Evolutionary conservation across 2,329 filamentous ascomycete species (phyloP).

Genomic region (Claviceps humidiphila): DNA sequence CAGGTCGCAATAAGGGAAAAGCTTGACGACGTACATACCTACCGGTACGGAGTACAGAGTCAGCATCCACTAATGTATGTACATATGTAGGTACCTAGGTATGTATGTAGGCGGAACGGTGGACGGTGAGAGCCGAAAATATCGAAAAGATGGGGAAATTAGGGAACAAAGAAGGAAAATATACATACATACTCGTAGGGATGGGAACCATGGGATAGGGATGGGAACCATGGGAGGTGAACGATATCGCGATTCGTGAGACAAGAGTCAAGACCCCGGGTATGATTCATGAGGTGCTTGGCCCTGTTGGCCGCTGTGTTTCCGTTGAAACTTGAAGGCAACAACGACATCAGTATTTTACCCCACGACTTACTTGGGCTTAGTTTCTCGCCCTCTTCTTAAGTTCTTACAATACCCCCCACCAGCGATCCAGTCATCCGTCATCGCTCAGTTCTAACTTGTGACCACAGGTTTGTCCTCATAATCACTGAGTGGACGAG

Average conservation of each 20-base stretch:
- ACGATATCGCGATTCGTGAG: background rate
- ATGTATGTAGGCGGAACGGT: background rate
- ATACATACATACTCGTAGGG: no score
- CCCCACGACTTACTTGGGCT: constrained; percentile 1
- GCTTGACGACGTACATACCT: background rate
- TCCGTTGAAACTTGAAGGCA: background rate
- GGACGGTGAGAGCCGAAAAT: background rate
- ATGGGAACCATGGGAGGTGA: background rate
- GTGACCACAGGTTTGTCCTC: background rate
- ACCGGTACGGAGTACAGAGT: background rate
- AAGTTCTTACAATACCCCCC: background rate
- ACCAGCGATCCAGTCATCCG: constrained; percentile 3
- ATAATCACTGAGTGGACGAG: background rate
- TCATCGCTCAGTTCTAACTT: background rate
- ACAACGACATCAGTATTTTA: background rate
- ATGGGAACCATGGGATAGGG: background rate
- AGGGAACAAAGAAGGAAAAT: no score
- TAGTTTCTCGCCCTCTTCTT: background rate
- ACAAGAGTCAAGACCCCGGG: background rate
- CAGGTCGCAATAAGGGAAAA: background rate
- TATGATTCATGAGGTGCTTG: background rate
- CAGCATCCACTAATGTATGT: background rate
- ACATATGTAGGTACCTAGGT: background rate
- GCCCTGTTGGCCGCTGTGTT: background rate
- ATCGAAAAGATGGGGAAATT: background rate